Evolutionary conservation across 352 stramenopile species (phyloP), one percentile per base, ranked within the genome.

Genomic region (Plasmopara muralis): DNA sequence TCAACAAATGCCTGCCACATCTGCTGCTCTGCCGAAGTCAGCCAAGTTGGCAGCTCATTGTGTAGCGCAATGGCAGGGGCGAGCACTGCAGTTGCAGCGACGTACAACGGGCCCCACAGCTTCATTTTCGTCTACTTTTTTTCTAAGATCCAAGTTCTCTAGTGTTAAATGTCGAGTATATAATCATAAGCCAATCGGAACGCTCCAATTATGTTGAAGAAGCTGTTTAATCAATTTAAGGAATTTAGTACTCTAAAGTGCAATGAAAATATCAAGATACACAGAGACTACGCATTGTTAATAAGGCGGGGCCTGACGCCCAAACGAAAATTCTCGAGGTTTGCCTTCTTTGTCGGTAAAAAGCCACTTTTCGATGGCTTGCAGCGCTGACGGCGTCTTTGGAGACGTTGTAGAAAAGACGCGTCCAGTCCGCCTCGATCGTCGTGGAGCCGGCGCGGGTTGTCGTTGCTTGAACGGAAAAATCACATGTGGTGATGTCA

Each of bases 321-420:
- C 62, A 41, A 75, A 67, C 33, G 55, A 60, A 34, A 63, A 38
- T 1, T 64, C 59, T 55, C 54, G 62, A 35, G 62, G 53, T 3
- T 68, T 75, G 29, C 65, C 64, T 20, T 75, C 65, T 25, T 66
- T 68, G 14, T 80, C 68, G 0, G 60, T 71, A 45, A 82, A 86
- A 12, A 86, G 50, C 72, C 72, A 84, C 40, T 86, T 70, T 41
- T 83, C 68, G 13, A 86, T 66, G 2, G 63, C 55, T 56, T 70
- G 62, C 7, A 80, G 43, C 1, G 68, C 18, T 6, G 70, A 67
- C 13, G 72, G 53, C 6, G 65, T 58, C 5, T 69, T 71, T 42
- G 65, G 59, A 40, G 45, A 29, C 25, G 50, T 43, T 4, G 50
- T 14, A 30, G 49, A 45, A 45, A 39, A 15, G 9, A 51, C 13